These are phyloP conservation scores for Paraleonurus japonicus DNA, from an alignment of 257 asterid species.

Conservation along the genomic window DNA sequence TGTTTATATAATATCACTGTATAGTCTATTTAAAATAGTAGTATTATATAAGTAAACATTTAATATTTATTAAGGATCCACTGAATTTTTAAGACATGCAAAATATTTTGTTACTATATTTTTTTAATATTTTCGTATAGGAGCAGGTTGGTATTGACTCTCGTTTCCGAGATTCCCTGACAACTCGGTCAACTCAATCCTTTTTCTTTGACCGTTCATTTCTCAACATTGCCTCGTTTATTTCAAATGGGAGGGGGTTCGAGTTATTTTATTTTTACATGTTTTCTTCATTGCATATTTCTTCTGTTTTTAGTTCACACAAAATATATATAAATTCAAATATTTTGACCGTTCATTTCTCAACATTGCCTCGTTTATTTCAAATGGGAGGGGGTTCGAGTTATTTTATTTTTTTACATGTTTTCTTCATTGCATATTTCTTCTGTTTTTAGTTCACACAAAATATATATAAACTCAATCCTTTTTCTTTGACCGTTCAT, in stretches of 20 bases:
- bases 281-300: background rate
- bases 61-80: too few species aligned
- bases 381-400: background rate
- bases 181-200: background rate
- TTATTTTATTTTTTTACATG: background rate
- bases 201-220: background rate
- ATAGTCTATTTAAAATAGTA: too few species aligned
- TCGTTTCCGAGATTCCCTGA: background rate
- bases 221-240: background rate
- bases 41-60: too few species aligned
- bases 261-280: background rate
- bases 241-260: background rate
- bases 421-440: background rate
- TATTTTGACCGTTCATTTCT: background rate
- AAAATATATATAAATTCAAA: background rate
- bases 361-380: background rate
- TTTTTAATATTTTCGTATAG: too few species aligned
- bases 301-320: background rate
- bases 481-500: background rate
- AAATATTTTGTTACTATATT: too few species aligned
- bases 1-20: too few species aligned
- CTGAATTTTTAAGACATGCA: too few species aligned
- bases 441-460: background rate
- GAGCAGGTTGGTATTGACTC: background rate
- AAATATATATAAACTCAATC: background rate